Evolutionary conservation across 139 green algal species (phyloP).

Genomic region (Tetraselmis chui): DNA sequence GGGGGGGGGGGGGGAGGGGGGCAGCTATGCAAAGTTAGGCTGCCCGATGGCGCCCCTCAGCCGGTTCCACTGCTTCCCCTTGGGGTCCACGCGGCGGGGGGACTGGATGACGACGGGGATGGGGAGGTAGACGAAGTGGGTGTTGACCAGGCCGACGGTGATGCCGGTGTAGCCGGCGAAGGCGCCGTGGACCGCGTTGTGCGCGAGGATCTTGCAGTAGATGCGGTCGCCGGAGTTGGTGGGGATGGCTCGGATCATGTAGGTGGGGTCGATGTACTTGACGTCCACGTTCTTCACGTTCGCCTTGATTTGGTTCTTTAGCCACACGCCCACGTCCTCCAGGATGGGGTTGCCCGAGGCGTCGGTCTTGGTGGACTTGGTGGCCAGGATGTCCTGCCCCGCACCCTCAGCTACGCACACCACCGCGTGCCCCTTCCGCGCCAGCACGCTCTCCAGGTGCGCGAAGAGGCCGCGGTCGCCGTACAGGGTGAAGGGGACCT

Average conservation of each 20-base stretch:
- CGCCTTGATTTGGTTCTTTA: conserved; percentile 51
- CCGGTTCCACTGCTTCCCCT: conserved; percentile 82
- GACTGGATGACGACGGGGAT: conserved; percentile 82
- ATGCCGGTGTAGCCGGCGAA: conserved; percentile 82
- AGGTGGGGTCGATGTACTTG: conserved; percentile 85
- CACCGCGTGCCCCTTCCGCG: conserved; percentile 67
- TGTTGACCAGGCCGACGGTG: conserved; percentile 85
- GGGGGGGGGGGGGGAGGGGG: too few relatives aligned
- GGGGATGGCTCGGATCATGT: conserved; percentile 86
- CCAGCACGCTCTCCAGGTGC: conserved; percentile 72
- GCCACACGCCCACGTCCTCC: conserved; percentile 56
- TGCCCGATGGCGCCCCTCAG: conserved; percentile 71
- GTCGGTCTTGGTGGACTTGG: conserved; percentile 31
- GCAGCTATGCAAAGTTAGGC: conserved; percentile 66
- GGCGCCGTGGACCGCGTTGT: conserved; percentile 89
- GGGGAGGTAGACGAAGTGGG: conserved; percentile 87
- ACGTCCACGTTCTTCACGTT: conserved; percentile 48
- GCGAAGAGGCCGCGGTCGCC: conserved; percentile 68
- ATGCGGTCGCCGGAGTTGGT: conserved; percentile 82
- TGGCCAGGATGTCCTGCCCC: conserved; percentile 50
- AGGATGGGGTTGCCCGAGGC: conserved; percentile 62
- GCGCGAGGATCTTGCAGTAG: conserved; percentile 89
- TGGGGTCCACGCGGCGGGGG: conserved; percentile 69
- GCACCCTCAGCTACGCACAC: conserved; percentile 37
- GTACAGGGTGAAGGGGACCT: conserved; percentile 81